Base-by-base conservation (phyloP, 257 asterid genomes). In the Salvia hispanica region DNA sequence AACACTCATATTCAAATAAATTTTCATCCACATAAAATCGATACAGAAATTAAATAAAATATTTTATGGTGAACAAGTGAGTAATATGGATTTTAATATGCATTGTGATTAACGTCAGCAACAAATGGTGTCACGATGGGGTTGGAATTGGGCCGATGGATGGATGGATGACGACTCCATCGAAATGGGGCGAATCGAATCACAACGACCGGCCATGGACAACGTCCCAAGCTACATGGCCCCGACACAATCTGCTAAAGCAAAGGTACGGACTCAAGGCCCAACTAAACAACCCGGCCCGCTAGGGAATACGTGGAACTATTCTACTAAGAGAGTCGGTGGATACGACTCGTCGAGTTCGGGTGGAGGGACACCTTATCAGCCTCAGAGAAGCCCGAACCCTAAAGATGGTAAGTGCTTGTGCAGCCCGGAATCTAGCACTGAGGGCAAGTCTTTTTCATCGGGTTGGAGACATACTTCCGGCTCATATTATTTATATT, bases 141-240 rank as follows among this genome's bases (percentile, higher is more conserved):
- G 92, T 5, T 85, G 97, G 97, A 87, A 89, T 52, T 88, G 96
- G 97, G 80, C 90, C 9, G 98, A 92, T 68, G 85, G 79, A 6
- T 90, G 98, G 98, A 93, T 88, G 96, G 90, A 25, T 25, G 31
- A 25, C 31, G 31, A 25, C 31, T 25, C 31, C 1, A 0, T 2
- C 31, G 31, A 25, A 25, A 25, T 25, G 31, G 31, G 31, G 31
- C 31, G 31, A 0, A 25, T 25, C 2, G 25, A 21, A 21, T 21
- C 25, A 21, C 25, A 2, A 21, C 25, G 31, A 25, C 31, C 31
- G 2, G 31, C 40, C 55, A 12, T 39, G 54, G 76, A 73, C 15
- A 65, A 60, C 13, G 51, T 71, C 43, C 98, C 98, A 0, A 88
- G 97, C 70, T 93, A 86, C 69, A 90, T 93, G 98, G 89, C 90